Conservation (phyloP, 192 early-diverging fungal genomes). For the Haplosporangium gracile region DNA sequence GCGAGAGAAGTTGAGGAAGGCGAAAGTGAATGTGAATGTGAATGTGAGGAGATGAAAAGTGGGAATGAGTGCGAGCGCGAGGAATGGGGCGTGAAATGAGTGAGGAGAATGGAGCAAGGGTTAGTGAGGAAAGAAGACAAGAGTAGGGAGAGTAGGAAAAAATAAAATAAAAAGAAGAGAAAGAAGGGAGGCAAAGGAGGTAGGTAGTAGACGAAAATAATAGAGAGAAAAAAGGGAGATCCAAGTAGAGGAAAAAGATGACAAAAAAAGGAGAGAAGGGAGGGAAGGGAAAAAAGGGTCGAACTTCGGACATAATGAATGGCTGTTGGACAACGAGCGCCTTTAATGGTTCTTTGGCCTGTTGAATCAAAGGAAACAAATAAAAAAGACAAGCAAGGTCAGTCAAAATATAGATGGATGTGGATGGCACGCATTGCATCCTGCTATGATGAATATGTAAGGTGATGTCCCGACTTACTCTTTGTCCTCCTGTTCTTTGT, state of each 20-base stretch:
- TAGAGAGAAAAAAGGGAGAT: not conserved
- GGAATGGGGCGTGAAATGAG: constrained; percentile 3
- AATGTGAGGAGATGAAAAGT: not conserved
- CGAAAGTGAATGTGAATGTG: not conserved
- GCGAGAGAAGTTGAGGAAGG: not conserved
- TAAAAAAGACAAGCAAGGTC: no score
- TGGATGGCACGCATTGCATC: no score
- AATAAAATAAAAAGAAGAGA: not conserved
- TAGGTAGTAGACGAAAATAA: not conserved
- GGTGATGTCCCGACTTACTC: not conserved
- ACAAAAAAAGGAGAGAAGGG: not conserved
- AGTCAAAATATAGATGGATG: no score
- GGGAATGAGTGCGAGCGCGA: not conserved
- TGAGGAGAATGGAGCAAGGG: not conserved
- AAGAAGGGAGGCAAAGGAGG: not conserved
- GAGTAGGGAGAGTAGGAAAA: not conserved
- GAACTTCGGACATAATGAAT: no score
- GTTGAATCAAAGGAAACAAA: no score
- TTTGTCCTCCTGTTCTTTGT: not conserved
- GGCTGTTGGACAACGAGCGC: no score
- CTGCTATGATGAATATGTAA: no score
- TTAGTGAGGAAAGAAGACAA: not conserved
- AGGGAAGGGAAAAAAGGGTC: no score
- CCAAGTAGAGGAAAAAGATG: not conserved
- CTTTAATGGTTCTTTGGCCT: no score